Evolutionary conservation across 2,329 filamentous ascomycete genomes (phyloP), one percentile per base, ranked within the genome.

Genomic region (Alternaria gansuensis): DNA sequence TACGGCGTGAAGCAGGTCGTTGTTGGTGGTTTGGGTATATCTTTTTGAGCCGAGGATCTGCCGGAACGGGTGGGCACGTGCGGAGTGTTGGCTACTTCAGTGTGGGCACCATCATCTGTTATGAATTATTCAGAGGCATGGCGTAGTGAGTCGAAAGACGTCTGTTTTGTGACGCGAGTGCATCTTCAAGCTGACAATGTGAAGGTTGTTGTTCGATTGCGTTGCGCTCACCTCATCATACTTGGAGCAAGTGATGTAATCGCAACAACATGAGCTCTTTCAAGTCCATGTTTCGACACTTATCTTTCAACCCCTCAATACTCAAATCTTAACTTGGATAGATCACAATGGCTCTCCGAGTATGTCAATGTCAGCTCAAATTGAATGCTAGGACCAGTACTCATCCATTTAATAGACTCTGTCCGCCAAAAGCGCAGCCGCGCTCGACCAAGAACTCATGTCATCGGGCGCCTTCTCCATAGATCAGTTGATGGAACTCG

Each of bases 401-500:
- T 39, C 8, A 50, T 45, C 7, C 11, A 1, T 0, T n/a, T 6
- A 3, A 11, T 54, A 96, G 92, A 96, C 93, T 26, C 85, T 99
- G 26, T 90, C 89, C 9, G 89, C 94, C 40, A 93, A 95, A 79
- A 91, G 92, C 64, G 95, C 95, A 0, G 90, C 91, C 0, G 90
- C 92, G 46, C 85, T 99, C 17, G 95, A 99, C 76, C 89, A 91
- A 77, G 94, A 99, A 75, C 88, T 99, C 62, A 98, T 99, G 93
- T 91, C 87, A 74, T 87, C 88, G 0, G 87, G 87, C 37, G 93
- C 91, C 8, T 99, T 97, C 80, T 96, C 92, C 10, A 86, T 99
- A 54, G 95, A 98, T 75, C 95, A 99, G 79, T 83, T 99, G 48
- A 98, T 99, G 95, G 95, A 98, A 76, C 82, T 99, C 7, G 95